Evolutionary conservation across 371 early-diverging fungal genomes (phyloP), one percentile per base, ranked within the genome.

Genomic region (Batkoa obscura): DNA sequence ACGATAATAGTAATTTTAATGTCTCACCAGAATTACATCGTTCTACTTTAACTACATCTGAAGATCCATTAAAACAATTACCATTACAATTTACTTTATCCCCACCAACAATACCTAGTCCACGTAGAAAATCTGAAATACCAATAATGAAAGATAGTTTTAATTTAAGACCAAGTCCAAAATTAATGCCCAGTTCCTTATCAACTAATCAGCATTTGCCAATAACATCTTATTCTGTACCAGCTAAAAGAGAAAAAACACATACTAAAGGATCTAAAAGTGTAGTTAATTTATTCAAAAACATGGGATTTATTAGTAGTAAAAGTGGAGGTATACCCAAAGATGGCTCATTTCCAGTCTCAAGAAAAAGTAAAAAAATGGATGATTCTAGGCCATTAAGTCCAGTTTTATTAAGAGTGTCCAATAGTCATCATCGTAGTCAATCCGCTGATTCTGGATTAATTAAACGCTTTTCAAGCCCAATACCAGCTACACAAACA

Each of bases 381-480:
- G 45, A 45, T 12, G 45, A 15, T 45, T 15, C 45, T 4, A 12
- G 15, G 3, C 45, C 17, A 15, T 17, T 53, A 4, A 53, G 53
- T 30, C 53, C 53, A 5, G 34, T 38, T 30, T 12, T 53, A 6
- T 39, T 38, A 38, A 36, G 53, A 39, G 38, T 53, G n/a, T 15
- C 53, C 39, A 53, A 53, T 30, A 37, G 15, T 35, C 56, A 55
- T 15, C 56, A 55, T 13, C 45, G 56, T 4, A 45, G 43, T 17
- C 17, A 15, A n/a, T 55, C 56, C 1, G 56, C 42, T 2, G 56
- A 55, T 34, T 55, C 53, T 34, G 53, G 39, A 6, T 15, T 37
- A 2, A 38, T 53, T 12, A 53, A 53, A 34, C 35, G 53, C 38
- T 30, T 13, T 39, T 36, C 53, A 8, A 37, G 38, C 2, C 51